These are phyloP conservation scores for Chrysosphaeria jannelii DNA, from an alignment of 2,329 filamentous ascomycete genomes.

Conservation along the genomic window DNA sequence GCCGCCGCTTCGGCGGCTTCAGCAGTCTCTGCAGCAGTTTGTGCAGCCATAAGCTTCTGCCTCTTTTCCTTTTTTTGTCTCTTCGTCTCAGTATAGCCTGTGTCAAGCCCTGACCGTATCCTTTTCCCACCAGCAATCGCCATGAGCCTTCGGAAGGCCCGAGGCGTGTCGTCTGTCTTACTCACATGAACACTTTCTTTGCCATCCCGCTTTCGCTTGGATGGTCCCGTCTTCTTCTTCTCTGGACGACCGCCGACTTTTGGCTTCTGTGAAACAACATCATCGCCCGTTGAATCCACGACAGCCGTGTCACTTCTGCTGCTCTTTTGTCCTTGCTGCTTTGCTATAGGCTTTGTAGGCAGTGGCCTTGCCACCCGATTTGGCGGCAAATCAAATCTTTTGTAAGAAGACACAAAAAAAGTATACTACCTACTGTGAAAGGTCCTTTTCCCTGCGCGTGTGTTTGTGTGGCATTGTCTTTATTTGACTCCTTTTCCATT, in stretches of 20 bases:
- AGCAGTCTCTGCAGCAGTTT: neutral
- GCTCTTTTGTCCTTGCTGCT: slow-evolving; percentile 7
- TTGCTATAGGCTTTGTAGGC: slow-evolving; percentile 8
- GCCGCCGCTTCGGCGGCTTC: neutral
- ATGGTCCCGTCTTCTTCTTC: no score
- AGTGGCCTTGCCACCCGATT: slow-evolving; percentile 18
- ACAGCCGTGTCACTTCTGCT: neutral
- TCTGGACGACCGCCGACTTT: neutral
- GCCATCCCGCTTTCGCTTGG: slow-evolving; percentile 17
- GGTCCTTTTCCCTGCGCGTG: slow-evolving; percentile 30
- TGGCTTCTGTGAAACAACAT: slow-evolving; percentile 1
- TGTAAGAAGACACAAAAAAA: neutral
- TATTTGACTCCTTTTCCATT: no score
- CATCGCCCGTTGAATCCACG: neutral
- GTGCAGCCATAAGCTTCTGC: slow-evolving; percentile 5
- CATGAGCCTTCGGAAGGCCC: slow-evolving; percentile 69
- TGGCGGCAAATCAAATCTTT: slow-evolving; percentile 19
- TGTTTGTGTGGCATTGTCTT: slow-evolving; percentile 94
- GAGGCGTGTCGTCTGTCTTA: slow-evolving; percentile 46
- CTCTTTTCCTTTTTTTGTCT: slow-evolving; percentile 10
- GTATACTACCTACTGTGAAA: slow-evolving; percentile 14
- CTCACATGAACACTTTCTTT: slow-evolving; percentile 6
- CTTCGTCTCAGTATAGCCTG: slow-evolving; percentile 17
- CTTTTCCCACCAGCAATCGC: slow-evolving; percentile 33
- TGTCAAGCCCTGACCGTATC: slow-evolving; percentile 33